Base-by-base conservation (phyloP, 139 green algal species). In the Picochlorum sp. region DNA sequence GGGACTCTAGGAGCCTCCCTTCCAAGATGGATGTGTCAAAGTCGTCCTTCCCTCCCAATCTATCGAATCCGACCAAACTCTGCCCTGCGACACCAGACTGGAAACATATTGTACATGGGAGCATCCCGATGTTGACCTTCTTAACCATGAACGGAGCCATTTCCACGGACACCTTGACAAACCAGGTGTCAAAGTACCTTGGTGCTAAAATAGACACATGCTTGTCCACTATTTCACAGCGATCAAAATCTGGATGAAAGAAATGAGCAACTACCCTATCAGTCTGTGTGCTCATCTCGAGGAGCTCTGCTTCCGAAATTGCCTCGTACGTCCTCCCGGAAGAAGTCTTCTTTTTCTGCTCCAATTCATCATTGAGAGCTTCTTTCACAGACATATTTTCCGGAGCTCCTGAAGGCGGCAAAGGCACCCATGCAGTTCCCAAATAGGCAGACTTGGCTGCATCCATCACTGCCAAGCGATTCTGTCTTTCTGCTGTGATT, bases 151-250 rank as follows among this genome's bases (percentile, higher is more conserved):
- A 98, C 1, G 92, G 88, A 0, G 83, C 74, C 52, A 94, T 83
- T 60, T 82, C 81, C 9, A 86, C 92, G 20, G 68, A 82, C 2
- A 96, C 44, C 72, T 95, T 97, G 65, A 96, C 87, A 77, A 98
- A 98, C 8, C 85, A 77, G 3, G 90, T 95, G 28, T 81, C 79
- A 76, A 97, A 91, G 70, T 96, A 86, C 38, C 88, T 86, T 28
- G 64, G 66, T 3, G 73, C 71, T 16, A 98, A 70, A 10, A 70
- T 58, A 5, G 57, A 28, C 11, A 98, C 50, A 74, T 98, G 92
- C 78, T 94, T 92, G 81, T 98, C 86, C 69, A 98, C 82, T 57
- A 98, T 88, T 78, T 94, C 93, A 81, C 92, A 97, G 11, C 90
- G 80, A 69, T 94, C 82, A 84, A 98, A 98, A 54, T 95, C 89